A percentile compares a stretch with the other conserved stretches of the same genome.
Conservation (phyloP, 2,329 filamentous ascomycete genomes). For the Fusarium ambrosium region DNA sequence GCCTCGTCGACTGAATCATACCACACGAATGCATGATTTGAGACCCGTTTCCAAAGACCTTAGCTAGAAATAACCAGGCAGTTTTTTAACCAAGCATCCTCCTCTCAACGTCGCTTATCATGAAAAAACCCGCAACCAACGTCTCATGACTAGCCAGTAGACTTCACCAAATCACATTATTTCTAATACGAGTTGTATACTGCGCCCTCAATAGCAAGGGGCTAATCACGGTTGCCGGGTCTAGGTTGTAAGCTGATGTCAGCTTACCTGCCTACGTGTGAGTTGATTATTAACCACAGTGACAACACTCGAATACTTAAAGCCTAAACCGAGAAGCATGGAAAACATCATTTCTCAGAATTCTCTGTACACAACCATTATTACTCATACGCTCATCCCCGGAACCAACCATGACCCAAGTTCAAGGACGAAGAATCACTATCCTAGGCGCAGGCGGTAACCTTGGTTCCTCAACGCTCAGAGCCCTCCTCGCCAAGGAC, state of each 20-base stretch:
- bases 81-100: neutral
- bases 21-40: neutral
- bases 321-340: neutral
- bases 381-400: neutral
- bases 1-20: neutral
- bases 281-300: neutral
- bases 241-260: neutral
- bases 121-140: neutral
- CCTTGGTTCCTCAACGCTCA: constrained; percentile 5
- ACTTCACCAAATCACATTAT: neutral
- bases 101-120: neutral
- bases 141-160: neutral
- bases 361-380: too few relatives aligned
- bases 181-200: neutral
- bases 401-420: constrained; percentile 2
- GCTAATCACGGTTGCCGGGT: neutral
- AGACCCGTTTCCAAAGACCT: neutral
- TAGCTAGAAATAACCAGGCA: neutral
- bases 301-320: neutral
- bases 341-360: neutral
- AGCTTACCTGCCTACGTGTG: neutral
- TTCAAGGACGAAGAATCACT: constrained; percentile 18
- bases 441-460: constrained; percentile 21
- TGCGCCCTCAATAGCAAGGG: neutral
- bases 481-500: constrained; percentile 8